These are phyloP conservation scores for Neurospora sp. DNA, from an alignment of 495 filamentous ascomycete genomes.

Conservation along the genomic window DNA sequence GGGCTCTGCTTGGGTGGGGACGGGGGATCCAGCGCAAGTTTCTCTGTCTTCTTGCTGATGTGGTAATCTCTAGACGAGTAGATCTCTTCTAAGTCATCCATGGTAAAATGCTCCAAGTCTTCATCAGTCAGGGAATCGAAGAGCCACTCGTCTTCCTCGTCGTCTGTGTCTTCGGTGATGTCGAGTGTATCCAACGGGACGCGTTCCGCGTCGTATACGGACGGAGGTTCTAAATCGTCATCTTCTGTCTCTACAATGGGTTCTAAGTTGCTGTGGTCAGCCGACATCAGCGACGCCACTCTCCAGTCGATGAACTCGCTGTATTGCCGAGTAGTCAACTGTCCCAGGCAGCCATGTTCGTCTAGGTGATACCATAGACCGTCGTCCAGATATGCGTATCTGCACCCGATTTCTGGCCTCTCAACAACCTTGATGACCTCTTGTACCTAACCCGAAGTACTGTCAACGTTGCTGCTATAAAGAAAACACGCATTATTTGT, in stretches of 20 bases:
- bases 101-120: neutral
- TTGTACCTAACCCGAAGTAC: neutral
- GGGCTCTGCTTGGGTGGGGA: no score
- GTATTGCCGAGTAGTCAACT: neutral
- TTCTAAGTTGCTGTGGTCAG: neutral
- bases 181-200: neutral
- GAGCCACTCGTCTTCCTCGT: neutral
- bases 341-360: neutral
- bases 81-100: neutral
- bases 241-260: neutral
- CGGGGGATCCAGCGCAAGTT: neutral
- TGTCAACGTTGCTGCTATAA: neutral
- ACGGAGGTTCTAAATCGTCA: no score
- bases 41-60: neutral
- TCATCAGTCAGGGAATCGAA: neutral
- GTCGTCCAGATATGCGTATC: neutral
- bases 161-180: neutral
- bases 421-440: neutral
- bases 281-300: neutral
- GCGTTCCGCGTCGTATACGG: no score
- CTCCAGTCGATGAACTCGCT: neutral
- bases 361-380: neutral
- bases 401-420: neutral
- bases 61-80: neutral
- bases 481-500: neutral